phyloP scores from a whole-genome alignment of 2,329 filamentous ascomycete species.

The Fusarium camptoceras region DNA sequence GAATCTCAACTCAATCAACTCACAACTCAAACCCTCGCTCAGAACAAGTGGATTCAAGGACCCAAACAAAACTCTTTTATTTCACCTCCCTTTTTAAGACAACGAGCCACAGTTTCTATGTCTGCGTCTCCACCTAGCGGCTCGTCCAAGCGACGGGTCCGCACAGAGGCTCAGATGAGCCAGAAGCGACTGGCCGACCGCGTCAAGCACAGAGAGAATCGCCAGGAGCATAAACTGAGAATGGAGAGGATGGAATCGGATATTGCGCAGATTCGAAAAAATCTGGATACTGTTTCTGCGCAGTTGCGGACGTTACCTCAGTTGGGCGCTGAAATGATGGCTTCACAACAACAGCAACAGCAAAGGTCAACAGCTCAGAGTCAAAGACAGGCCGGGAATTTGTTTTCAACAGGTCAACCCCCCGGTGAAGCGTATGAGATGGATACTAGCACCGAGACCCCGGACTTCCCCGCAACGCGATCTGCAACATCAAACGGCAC shows the following conservation, averaged over 20 bases:
- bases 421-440: constrained; percentile 21
- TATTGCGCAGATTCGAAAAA: constrained; percentile 39
- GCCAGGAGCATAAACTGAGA: constrained; percentile 43
- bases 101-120: constrained; percentile 4
- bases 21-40: constrained; percentile 2
- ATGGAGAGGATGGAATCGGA: constrained; percentile 46
- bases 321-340: constrained; percentile 21
- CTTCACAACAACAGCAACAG: constrained; percentile 22
- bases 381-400: constrained; percentile 13
- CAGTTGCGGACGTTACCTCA: constrained; percentile 33
- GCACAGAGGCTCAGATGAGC: constrained; percentile 45
- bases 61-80: background rate
- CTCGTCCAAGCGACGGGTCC: constrained; percentile 34
- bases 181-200: constrained; percentile 44
- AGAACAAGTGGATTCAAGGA: constrained; percentile 13
- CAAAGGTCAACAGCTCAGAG: background rate
- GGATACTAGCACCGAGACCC: constrained; percentile 5
- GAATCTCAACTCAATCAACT: constrained; percentile 1
- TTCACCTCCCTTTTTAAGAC: constrained; percentile 12
- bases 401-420: background rate
- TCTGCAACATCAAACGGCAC: background rate
- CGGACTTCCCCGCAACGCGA: constrained; percentile 19
- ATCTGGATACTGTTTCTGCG: constrained; percentile 33
- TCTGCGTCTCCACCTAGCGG: constrained; percentile 29
- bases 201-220: constrained; percentile 45